Evolutionary conservation across 148 eudicot genomes (phyloP).

Genomic region (Rhododendron ovatum): DNA sequence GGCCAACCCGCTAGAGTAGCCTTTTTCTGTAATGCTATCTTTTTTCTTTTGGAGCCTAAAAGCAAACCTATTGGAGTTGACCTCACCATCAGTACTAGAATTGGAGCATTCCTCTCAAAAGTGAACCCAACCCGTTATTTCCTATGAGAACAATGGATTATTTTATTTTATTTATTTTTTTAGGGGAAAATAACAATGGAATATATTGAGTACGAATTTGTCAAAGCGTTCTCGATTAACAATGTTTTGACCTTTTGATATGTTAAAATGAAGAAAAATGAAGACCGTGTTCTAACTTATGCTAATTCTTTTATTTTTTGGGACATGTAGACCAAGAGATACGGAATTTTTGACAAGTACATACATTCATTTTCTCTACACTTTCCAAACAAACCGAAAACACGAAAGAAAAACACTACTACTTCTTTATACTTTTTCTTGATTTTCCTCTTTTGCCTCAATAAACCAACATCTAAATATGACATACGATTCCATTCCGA

Average conservation of each 20-base stretch:
- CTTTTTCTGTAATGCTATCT: background rate
- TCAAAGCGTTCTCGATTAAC: background rate
- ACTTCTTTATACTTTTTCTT: background rate
- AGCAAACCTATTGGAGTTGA: background rate
- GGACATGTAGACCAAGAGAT: background rate
- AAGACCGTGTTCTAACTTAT: background rate
- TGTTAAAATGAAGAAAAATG: background rate
- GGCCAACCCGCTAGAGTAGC: background rate
- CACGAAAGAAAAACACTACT: background rate
- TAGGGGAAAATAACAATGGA: background rate
- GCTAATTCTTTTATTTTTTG: background rate
- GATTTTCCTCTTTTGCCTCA: background rate
- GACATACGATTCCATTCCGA: background rate
- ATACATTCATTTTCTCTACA: background rate
- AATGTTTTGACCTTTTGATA: background rate
- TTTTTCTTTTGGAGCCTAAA: background rate
- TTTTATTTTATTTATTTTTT: too few relatives aligned
- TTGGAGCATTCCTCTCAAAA: constrained; percentile 1
- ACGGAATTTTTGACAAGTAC: background rate
- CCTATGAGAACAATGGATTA: background rate
- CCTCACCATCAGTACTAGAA: background rate
- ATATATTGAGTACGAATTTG: background rate
- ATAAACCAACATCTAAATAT: background rate
- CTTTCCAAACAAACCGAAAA: background rate
- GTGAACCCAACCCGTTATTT: background rate